Evolutionary conservation across 352 stramenopile species (phyloP), one percentile per base, ranked within the genome.

Genomic region (Phytopythium oedochilum): DNA sequence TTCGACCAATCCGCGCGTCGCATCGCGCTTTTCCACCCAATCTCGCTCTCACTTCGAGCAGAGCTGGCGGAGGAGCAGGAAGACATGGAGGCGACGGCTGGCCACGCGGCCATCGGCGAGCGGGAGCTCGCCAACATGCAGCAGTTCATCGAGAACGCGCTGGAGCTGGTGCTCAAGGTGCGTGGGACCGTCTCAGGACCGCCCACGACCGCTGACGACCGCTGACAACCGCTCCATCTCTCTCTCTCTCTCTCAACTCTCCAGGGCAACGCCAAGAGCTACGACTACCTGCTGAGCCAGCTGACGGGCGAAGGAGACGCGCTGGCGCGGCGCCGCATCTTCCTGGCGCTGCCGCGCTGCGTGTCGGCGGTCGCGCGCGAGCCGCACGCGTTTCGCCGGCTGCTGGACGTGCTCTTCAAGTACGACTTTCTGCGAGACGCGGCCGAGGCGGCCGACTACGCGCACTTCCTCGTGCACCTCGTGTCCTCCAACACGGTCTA

Each of bases 401-500:
- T 94, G 46, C 64, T 94, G 44, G 77, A 94, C 55, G 78, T 78
- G 29, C 71, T 94, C 45, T 94, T 92, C 64, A 90, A 88, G 66
- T 88, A 89, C 64, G 71, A 89, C 40, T 73, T 91, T 25, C 53
- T 92, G 15, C 65, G 66, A 11, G 76, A 86, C 56, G 45, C 57
- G 12, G 59, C 61, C 23, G 76, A 92, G 64, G 74, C 86, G 40
- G 71, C 81, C 18, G 80, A 86, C 38, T 94, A 89, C 64, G 78
- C 68, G 44, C 67, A 57, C 31, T 86, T 94, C 45, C 58, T 94
- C 40, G 70, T 88, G 23, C 80, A 94, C 40, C 53, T 94, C 22
- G 81, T 94, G 56, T 92, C 82, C 26, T 90, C 82, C 57, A 90
- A 92, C 44, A 89, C 83, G 0, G 75, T 90, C 5, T 94, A 89